Conservation (phyloP, 192 early-diverging fungal species). For the Backusella parvicylindrica region DNA sequence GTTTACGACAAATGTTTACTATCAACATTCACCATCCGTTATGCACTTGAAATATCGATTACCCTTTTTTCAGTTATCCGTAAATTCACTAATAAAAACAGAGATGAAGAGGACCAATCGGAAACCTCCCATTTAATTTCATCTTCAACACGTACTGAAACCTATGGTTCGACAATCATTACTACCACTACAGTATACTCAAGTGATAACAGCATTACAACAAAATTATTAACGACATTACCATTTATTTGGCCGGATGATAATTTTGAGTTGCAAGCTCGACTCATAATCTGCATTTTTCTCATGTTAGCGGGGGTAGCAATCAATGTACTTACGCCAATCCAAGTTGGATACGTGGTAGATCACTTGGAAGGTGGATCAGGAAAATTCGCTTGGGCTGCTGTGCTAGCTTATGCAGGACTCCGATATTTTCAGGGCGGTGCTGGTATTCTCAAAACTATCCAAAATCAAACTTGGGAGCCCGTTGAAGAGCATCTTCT, state of each 20-base stretch:
- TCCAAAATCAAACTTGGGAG: conserved; percentile 85
- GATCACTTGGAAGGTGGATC: conserved; percentile 30
- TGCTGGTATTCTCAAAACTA: conserved; percentile 61
- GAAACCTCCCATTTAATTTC: conserved; percentile 18
- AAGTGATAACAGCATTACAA: conserved; percentile 14
- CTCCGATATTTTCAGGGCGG: conserved; percentile 73
- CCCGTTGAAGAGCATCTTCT: conserved; percentile 89
- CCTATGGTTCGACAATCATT: conserved; percentile 6
- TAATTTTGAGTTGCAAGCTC: conserved; percentile 52
- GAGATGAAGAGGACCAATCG: conserved; percentile 11
- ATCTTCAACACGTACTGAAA: background rate
- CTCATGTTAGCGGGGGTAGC: conserved; percentile 62
- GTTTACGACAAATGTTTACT: conserved; percentile 34
- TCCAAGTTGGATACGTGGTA: conserved; percentile 78
- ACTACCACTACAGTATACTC: conserved; percentile 24
- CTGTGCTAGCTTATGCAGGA: conserved; percentile 57
- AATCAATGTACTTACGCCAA: conserved; percentile 82
- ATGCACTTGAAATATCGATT: conserved; percentile 27
- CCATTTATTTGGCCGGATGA: conserved; percentile 83
- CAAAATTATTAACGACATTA: conserved; percentile 57
- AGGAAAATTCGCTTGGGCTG: conserved; percentile 33
- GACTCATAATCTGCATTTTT: conserved; percentile 64
- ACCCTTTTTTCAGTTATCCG: conserved; percentile 32
- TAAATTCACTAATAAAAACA: conserved; percentile 1
- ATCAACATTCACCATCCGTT: conserved; percentile 39